Conservation (phyloP, 495 filamentous ascomycete species). For the Polyplosphaeria fusca region DNA sequence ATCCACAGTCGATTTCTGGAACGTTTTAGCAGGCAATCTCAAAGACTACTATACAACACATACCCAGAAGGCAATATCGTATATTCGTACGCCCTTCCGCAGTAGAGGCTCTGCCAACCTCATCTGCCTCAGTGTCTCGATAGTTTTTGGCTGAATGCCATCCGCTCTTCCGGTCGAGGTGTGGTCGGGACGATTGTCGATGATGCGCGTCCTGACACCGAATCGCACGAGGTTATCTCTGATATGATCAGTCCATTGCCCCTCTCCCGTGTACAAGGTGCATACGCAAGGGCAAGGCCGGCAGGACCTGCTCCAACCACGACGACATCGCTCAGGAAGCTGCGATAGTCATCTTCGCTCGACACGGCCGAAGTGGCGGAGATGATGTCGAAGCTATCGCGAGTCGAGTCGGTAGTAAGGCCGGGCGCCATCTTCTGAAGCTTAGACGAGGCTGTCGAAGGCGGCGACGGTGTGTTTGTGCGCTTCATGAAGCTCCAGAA, state of each 20-base stretch:
- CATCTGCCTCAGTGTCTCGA: slow-evolving; percentile 71
- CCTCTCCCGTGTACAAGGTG: not conserved
- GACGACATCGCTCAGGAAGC: slow-evolving; percentile 47
- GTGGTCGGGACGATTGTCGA: slow-evolving; percentile 67
- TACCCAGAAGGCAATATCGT: slow-evolving; percentile 70
- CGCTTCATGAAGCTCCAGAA: slow-evolving; percentile 31
- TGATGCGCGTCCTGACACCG: slow-evolving; percentile 65
- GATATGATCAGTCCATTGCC: not conserved
- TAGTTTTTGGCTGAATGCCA: slow-evolving; percentile 73
- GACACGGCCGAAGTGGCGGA: slow-evolving; percentile 4
- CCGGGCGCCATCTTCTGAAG: slow-evolving; percentile 22
- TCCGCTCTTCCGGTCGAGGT: slow-evolving; percentile 73
- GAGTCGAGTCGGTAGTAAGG: slow-evolving; percentile 7
- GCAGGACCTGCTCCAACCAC: slow-evolving; percentile 69
- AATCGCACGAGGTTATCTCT: slow-evolving; percentile 64
- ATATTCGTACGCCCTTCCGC: slow-evolving; percentile 60
- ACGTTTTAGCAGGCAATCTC: not conserved
- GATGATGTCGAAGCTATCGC: slow-evolving; percentile 9
- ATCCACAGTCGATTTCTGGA: slow-evolving; percentile 54
- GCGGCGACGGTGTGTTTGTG: slow-evolving; percentile 6
- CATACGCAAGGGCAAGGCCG: slow-evolving; percentile 62
- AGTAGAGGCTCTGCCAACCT: slow-evolving; percentile 61
- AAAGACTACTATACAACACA: not conserved
- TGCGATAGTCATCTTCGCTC: slow-evolving; percentile 7
- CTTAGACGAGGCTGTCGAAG: slow-evolving; percentile 6